These are phyloP conservation scores for Massariosphaeria phaeospora DNA, from an alignment of 495 filamentous ascomycete genomes.

Conservation along the genomic window DNA sequence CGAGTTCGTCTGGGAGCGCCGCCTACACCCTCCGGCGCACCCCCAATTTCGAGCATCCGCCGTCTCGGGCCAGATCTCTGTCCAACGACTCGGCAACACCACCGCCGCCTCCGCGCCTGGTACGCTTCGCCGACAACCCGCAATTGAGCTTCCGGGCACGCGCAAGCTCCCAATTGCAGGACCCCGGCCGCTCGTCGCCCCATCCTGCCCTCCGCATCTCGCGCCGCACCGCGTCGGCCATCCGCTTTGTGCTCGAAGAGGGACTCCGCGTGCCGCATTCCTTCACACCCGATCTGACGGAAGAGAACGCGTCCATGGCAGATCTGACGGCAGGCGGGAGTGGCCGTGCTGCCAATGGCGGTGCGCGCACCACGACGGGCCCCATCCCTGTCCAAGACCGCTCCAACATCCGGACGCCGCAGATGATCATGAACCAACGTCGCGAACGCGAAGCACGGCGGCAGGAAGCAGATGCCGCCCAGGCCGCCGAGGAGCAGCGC, in stretches of 20 bases:
- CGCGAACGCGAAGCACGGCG: conserved; percentile 34
- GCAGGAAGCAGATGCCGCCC: conserved; percentile 24
- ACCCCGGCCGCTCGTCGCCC: conserved; percentile 38
- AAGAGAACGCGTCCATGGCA: conserved; percentile 94
- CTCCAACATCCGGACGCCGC: conserved; percentile 38
- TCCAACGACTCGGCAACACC: conserved; percentile 36
- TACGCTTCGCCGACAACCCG: conserved; percentile 32
- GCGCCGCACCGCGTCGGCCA: conserved; percentile 65
- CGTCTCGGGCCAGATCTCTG: conserved; percentile 33
- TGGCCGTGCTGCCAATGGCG: conserved; percentile 41
- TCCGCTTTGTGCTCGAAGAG: conserved; percentile 87
- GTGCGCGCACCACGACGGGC: conserved; percentile 36
- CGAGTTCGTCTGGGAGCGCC: conserved; percentile 49
- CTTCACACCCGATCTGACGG: conserved; percentile 77
- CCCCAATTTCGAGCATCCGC: conserved; percentile 43
- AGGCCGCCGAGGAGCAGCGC: conserved; percentile 29
- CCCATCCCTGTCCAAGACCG: conserved; percentile 38
- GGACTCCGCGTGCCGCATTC: conserved; percentile 76
- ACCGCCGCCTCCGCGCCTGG: conserved; percentile 36
- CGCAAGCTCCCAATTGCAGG: conserved; percentile 18
- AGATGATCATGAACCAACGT: conserved; percentile 40
- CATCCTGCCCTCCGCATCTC: conserved; percentile 56
- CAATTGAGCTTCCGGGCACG: conserved; percentile 13
- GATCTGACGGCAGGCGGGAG: conserved; percentile 28
- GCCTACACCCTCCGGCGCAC: conserved; percentile 50